phyloP scores from a whole-genome alignment of 2,329 filamentous ascomycete species.

The Fusarium sp. region DNA sequence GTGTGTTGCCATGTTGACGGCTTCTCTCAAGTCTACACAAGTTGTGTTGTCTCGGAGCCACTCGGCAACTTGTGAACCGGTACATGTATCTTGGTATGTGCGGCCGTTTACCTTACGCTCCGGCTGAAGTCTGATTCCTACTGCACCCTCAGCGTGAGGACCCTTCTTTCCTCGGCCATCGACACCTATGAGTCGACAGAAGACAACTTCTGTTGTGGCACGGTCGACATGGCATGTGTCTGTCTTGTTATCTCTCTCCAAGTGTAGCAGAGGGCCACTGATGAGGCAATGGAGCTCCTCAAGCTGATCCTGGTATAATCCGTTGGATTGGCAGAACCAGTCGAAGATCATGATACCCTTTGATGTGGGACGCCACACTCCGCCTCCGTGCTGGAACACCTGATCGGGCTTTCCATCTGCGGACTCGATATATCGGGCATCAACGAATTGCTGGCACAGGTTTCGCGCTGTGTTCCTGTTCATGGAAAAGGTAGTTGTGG shows the following conservation, averaged over 20 bases:
- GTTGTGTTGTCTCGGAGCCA: conserved; percentile 98
- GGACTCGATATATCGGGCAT: conserved; percentile 93
- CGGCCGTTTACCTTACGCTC: conserved; percentile 85
- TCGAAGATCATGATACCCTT: conserved; percentile 94
- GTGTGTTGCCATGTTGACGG: conserved; percentile 81
- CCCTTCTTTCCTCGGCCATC: conserved; percentile 86
- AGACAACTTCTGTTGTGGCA: conserved; percentile 92
- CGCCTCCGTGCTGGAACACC: conserved; percentile 85
- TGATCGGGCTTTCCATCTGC: conserved; percentile 86
- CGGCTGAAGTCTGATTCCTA: conserved; percentile 81
- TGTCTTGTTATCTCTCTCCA: conserved; percentile 85
- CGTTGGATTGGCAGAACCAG: conserved; percentile 92
- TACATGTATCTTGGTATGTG: conserved; percentile 85
- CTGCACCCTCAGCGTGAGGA: conserved; percentile 60
- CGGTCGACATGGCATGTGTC: conserved; percentile 91
- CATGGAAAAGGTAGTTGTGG: conserved; percentile 99
- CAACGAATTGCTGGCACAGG: conserved; percentile 93
- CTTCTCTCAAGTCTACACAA: conserved; percentile 89
- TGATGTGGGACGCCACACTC: conserved; percentile 94
- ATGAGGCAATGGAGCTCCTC: conserved; percentile 84
- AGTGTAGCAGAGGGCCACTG: conserved; percentile 85
- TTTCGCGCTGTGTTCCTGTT: conserved; percentile 97
- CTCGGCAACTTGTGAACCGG: conserved; percentile 85
- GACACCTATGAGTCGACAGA: conserved; percentile 86
- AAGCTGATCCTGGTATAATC: conserved; percentile 93